A percentile compares a stretch with the other conserved stretches of the same genome.
These are phyloP conservation scores for Leucocoprinus birnbaumii DNA, from an alignment of 768 basidiomycete species.

Conservation along the genomic window DNA sequence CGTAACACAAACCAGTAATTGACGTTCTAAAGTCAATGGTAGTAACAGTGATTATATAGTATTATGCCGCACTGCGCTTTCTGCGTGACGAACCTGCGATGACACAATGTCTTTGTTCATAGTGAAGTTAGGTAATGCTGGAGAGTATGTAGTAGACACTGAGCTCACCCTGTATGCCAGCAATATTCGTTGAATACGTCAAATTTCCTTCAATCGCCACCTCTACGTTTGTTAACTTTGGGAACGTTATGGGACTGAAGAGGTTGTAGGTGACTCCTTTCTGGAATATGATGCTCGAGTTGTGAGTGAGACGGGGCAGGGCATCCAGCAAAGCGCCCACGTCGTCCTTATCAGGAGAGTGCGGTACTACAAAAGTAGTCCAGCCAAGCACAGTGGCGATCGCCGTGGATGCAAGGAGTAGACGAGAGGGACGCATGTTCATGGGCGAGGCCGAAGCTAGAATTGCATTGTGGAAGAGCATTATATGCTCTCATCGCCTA, in stretches of 20 bases:
- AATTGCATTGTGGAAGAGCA: too few relatives aligned
- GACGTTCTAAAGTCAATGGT: too few relatives aligned
- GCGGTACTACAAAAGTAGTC: conserved; percentile 51
- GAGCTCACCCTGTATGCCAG: conserved; percentile 49
- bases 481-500: too few relatives aligned
- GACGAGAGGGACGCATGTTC: neutral
- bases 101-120: too few relatives aligned
- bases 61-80: too few relatives aligned
- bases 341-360: conserved; percentile 46
- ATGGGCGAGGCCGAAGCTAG: too few relatives aligned
- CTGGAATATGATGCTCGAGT: conserved; percentile 55
- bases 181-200: conserved; percentile 50
- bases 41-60: too few relatives aligned
- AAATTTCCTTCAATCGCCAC: conserved; percentile 56
- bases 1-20: conserved; percentile 31
- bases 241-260: conserved; percentile 57
- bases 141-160: too few relatives aligned
- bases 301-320: conserved; percentile 33
- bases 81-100: neutral
- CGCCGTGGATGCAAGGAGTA: neutral
- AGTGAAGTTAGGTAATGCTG: too few relatives aligned
- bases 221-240: conserved; percentile 52
- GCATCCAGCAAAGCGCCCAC: conserved; percentile 44
- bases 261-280: conserved; percentile 59
- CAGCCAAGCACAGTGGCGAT: conserved; percentile 28